Base-by-base conservation (phyloP, 352 stramenopile species). In the Phytophthora capsici region DNA sequence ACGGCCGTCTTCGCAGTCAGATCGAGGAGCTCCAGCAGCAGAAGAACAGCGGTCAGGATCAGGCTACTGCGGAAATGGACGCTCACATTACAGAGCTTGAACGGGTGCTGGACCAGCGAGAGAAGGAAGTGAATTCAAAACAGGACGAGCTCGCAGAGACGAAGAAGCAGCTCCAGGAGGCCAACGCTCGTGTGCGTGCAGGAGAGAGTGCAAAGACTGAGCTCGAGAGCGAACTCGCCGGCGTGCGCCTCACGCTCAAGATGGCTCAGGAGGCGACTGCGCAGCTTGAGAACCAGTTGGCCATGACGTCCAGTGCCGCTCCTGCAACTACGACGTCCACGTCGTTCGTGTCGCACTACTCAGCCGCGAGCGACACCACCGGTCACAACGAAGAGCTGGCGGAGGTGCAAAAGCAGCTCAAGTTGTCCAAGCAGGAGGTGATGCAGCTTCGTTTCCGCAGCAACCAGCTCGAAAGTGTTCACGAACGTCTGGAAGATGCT, bases 371-470 rank as follows among this genome's bases (percentile, higher is more conserved):
- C 20, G 64, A 74, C 10, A 32, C 51, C 20, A 57, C 53, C n/a
- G 56, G 23, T 12, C 64, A 84, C 36, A 71, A 38, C 37, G 71
- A 84, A 2, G 81, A 90, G 26, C 37, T 91, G 38, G 65, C 68
- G 0, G 85, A 94, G 22, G 62, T 91, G 10, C 75, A 70, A 14
- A 94, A 94, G 72, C 81, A 92, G 59, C 64, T 94, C 4, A 94
- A 94, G 55, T 51, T 90, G 14, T 80, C 85, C 6, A 84, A 87
- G 28, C 85, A 94, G 43, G 85, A 94, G 48, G 83, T 90, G 12
- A 94, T 94, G 85, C 82, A 92, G 70, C 78, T 94, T 17, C 85
- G 83, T 0, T 94, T 91, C 71, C 85, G 85, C 28, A 92, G 83
- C 37, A 94, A 94, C 50, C 84, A 90, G 57, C 70, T 91, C 12